phyloP scores from a whole-genome alignment of 129 eudicot species.

The sunflower (Helianthus annuus) region HanXRQr2.0-SUNRISE NC_035440.2:118139171-118139670 shows the following conservation, averaged over 20 bases:
- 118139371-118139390: conserved; percentile 8
- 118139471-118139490: neutral
- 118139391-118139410: neutral
- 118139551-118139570: neutral
- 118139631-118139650: neutral
- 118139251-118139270: neutral
- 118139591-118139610: neutral
- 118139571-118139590: neutral
- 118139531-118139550: neutral
- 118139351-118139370: neutral
- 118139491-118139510: neutral
- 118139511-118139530: conserved; percentile 8
- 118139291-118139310: neutral
- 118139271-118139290: neutral
- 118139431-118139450: neutral
- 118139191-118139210: no score
- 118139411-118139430: neutral
- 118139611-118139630: neutral
- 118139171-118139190: no score
- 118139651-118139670: neutral
- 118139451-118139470: neutral
- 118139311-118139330: conserved; percentile 22
- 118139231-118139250: neutral
- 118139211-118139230: no score
- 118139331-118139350: neutral